Evolutionary conservation across 1,284 basidiomycete genomes (phyloP).

Genomic region (Ustilago hordei): DNA sequence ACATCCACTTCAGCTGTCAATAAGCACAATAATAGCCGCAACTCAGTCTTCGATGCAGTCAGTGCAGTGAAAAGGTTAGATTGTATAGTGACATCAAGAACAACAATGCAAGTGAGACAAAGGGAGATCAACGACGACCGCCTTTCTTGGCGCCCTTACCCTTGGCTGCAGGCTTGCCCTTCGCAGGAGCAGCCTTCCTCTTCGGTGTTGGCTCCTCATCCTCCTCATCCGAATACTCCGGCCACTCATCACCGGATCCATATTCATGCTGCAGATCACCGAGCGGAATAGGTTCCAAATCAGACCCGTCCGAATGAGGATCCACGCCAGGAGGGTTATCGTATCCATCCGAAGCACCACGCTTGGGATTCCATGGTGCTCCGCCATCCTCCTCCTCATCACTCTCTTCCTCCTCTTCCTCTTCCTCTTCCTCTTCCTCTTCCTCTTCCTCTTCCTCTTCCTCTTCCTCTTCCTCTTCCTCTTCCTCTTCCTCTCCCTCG

Average conservation of each 20-base stretch:
- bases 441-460: constrained; percentile 20
- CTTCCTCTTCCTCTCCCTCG: constrained; percentile 23
- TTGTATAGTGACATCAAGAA: background rate
- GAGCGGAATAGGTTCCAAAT: constrained; percentile 59
- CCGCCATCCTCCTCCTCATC: constrained; percentile 46
- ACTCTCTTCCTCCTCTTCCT: constrained; percentile 25
- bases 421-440: constrained; percentile 22
- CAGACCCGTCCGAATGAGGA: constrained; percentile 49
- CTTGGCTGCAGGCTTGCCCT: constrained; percentile 5
- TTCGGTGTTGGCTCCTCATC: constrained; percentile 20
- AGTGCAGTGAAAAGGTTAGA: background rate
- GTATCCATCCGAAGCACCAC: constrained; percentile 16
- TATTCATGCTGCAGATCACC: constrained; percentile 53
- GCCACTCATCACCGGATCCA: constrained; percentile 40
- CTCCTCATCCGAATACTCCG: constrained; percentile 29
- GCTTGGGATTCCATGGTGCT: constrained; percentile 28
- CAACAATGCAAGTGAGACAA: background rate
- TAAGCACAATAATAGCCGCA: background rate
- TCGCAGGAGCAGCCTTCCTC: constrained; percentile 8
- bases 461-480: constrained; percentile 12
- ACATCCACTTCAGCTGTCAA: background rate
- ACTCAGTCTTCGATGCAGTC: background rate
- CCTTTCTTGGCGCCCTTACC: constrained; percentile 11
- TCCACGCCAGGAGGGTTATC: constrained; percentile 40
- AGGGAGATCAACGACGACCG: constrained; percentile 20